Evolutionary conservation across 1,139 yeast species (phyloP).

Genomic region (Arxiozyma slooffiae): DNA sequence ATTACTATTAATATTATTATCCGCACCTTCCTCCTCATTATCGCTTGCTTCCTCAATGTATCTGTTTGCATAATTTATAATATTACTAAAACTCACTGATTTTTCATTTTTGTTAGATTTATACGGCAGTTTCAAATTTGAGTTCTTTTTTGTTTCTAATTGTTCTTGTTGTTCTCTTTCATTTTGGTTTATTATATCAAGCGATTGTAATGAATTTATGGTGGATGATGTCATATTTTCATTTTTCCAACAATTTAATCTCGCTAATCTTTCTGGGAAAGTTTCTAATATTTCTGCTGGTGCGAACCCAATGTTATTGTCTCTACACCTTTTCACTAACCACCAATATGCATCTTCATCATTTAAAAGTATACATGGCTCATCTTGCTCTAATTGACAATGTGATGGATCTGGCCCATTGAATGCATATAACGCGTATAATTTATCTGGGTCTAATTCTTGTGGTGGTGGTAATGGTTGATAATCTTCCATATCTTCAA

Average conservation of each 20-base stretch:
- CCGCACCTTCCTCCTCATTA: conserved; percentile 19
- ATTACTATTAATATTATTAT: conserved; percentile 19
- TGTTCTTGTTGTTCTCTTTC: conserved; percentile 17
- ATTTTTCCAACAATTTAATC: conserved; percentile 86
- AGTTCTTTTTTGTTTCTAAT: not conserved
- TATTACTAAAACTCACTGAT: conserved; percentile 33
- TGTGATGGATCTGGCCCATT: conserved; percentile 92
- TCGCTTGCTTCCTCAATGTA: conserved; percentile 24
- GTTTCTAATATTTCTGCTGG: conserved; percentile 96
- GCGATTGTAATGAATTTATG: conserved; percentile 5
- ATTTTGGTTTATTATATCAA: conserved; percentile 3
- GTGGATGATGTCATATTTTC: conserved; percentile 43
- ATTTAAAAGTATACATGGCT: conserved; percentile 69
- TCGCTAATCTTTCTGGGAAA: conserved; percentile 80
- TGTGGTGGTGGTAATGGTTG: conserved; percentile 69
- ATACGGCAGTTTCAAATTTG: not conserved
- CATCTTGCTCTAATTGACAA: conserved; percentile 70
- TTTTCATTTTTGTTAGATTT: conserved; percentile 17
- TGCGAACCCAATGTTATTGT: conserved; percentile 77
- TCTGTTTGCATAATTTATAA: conserved; percentile 29
- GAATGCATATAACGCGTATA: conserved; percentile 81
- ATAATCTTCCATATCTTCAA: conserved; percentile 28
- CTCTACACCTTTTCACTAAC: conserved; percentile 66
- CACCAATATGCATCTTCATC: conserved; percentile 97
- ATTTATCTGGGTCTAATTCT: conserved; percentile 72